Evolutionary conservation across 331 rosid genomes (phyloP).

Genomic region (Saraca asoca): DNA sequence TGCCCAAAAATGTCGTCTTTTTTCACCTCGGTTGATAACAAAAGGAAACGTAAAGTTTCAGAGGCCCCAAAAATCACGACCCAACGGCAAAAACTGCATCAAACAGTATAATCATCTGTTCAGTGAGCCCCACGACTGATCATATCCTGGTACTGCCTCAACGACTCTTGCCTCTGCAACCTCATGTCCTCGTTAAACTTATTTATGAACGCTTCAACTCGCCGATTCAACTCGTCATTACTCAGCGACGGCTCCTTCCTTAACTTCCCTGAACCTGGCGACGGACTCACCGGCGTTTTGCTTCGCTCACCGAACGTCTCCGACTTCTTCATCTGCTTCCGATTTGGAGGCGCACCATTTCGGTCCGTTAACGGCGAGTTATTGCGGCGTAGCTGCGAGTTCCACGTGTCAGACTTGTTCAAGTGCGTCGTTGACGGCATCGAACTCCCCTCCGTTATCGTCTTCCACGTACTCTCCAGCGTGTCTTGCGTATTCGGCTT

Average conservation of each 20-base stretch:
- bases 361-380: constrained; percentile 41
- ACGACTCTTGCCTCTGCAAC: constrained; percentile 87
- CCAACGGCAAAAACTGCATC: neutral
- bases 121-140: constrained; percentile 43
- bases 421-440: constrained; percentile 76
- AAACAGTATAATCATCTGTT: neutral
- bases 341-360: constrained; percentile 33
- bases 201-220: constrained; percentile 94
- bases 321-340: constrained; percentile 54
- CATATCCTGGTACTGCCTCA: constrained; percentile 77
- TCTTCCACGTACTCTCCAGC: constrained; percentile 91
- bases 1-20: no score
- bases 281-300: constrained; percentile 37
- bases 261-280: constrained; percentile 42
- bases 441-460: constrained; percentile 77
- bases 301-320: constrained; percentile 58
- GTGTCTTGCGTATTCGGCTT: constrained; percentile 81
- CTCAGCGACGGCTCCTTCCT: constrained; percentile 75
- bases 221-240: constrained; percentile 95
- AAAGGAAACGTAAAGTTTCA: neutral
- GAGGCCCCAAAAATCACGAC: neutral
- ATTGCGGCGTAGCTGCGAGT: constrained; percentile 47
- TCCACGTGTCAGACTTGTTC: constrained; percentile 85
- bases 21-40: no score
- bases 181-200: constrained; percentile 93